These are phyloP conservation scores for Globisporangium uncinulatum DNA, from an alignment of 352 stramenopile genomes.

Conservation along the genomic window DNA sequence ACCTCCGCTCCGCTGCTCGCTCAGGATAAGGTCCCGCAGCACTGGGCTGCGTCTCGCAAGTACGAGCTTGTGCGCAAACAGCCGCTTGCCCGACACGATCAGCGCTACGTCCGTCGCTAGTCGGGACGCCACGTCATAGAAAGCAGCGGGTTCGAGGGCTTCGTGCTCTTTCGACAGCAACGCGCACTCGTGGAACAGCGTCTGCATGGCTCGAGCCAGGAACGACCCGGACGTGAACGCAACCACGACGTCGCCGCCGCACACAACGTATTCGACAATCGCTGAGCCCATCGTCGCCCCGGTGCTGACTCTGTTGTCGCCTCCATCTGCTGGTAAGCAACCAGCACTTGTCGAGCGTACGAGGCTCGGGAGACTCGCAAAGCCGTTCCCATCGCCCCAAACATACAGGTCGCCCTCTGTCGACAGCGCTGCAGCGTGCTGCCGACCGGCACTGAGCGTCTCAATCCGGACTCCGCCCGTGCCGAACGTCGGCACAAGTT, in stretches of 20 bases:
- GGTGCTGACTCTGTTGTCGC: background rate
- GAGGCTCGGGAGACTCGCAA: slow-evolving; percentile 11
- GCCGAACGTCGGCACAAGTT: slow-evolving; percentile 37
- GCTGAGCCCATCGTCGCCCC: slow-evolving; percentile 14
- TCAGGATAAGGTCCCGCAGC: slow-evolving; percentile 46
- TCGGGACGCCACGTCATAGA: background rate
- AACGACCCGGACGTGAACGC: slow-evolving; percentile 47
- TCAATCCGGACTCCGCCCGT: slow-evolving; percentile 26
- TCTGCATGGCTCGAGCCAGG: slow-evolving; percentile 32
- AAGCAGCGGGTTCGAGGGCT: slow-evolving; percentile 1
- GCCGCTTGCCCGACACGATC: slow-evolving; percentile 31
- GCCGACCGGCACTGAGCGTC: slow-evolving; percentile 76
- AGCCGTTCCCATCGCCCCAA: slow-evolving; percentile 53
- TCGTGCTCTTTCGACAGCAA: slow-evolving; percentile 1
- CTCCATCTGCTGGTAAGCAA: background rate
- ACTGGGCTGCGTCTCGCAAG: slow-evolving; percentile 50
- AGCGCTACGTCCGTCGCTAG: slow-evolving; percentile 34
- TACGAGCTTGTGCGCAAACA: slow-evolving; percentile 51
- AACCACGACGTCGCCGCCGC: slow-evolving; percentile 39
- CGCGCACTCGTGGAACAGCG: slow-evolving; percentile 21
- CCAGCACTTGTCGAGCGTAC: background rate
- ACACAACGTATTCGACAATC: slow-evolving; percentile 42
- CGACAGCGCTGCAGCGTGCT: slow-evolving; percentile 86
- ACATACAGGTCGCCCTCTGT: slow-evolving; percentile 87
- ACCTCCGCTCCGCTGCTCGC: slow-evolving; percentile 24